Evolutionary conservation across 2,329 filamentous ascomycete species (phyloP), one percentile per base, ranked within the genome.

Genomic region (Fusarium xylarioides): DNA sequence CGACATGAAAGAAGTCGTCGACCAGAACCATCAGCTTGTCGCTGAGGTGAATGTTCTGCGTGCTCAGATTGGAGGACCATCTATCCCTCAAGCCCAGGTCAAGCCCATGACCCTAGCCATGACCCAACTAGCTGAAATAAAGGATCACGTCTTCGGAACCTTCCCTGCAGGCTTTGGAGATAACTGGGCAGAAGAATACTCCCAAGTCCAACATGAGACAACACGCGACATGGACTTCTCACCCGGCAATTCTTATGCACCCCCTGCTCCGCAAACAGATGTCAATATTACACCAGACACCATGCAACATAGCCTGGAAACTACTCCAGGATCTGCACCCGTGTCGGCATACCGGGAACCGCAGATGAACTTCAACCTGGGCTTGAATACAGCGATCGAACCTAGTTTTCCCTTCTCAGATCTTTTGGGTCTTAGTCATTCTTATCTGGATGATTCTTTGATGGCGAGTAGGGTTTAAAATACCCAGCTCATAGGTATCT

Each of bases 101-200:
- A 68, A 63, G 32, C 66, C 47, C 7, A 28, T 38, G 21, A 68
- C 66, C 14, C 55, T 63, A 38, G 57, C 64, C 14, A 68, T 68
- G 64, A 18, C n/a, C 9, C 66, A 55, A 44, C n/a, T 68, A 26
- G 56, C 64, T 3, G 47, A 68, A 38, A 68, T 56, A 1, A 68
- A 63, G 43, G 40, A 44, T 1, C 66, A 68, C 10, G 37, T 68
- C 4, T 68, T 68, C n/a, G 64, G 64, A 2, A 44, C 56, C 0
- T 68, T 68, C 11, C 37, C 49, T 11, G 66, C 42, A 8, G 66
- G 64, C 0, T 68, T 68, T 26, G 66, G 66, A 3, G 66, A 68
- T 15, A 68, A 55, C 11, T 68, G 64, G 66, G 55, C 50, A 4
- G 37, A 40, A 3, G 37, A 63, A 10, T 40, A 40, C 28, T 35